Conservation (phyloP, 495 filamentous ascomycete genomes). For the Schizothecium vesticola region DNA sequence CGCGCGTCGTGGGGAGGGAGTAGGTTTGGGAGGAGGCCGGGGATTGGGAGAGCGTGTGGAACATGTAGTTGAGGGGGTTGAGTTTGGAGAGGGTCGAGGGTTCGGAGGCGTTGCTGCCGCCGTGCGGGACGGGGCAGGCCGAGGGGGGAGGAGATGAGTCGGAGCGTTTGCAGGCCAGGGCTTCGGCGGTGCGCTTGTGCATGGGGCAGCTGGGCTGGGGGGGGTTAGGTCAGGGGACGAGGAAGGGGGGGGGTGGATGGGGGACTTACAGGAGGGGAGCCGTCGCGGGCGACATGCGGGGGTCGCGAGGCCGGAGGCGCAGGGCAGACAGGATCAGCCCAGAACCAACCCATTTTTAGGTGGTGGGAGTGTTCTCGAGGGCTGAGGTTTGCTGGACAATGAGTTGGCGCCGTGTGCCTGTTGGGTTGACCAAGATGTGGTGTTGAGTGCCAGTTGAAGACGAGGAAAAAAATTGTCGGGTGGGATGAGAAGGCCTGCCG, state of each 20-base stretch:
- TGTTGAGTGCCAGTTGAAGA: not conserved
- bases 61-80: slow-evolving; percentile 98
- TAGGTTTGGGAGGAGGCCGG: slow-evolving; percentile 66
- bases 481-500: not conserved
- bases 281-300: slow-evolving; percentile 35
- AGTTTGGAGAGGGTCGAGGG: slow-evolving; percentile 60
- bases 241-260: not conserved
- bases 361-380: not conserved
- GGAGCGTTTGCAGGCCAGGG: slow-evolving; percentile 34
- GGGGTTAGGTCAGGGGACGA: slow-evolving; percentile 22
- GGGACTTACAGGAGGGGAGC: slow-evolving; percentile 63
- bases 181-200: slow-evolving; percentile 58
- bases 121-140: slow-evolving; percentile 49
- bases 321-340: slow-evolving; percentile 64
- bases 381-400: not conserved
- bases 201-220: slow-evolving; percentile 81
- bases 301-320: slow-evolving; percentile 14
- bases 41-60: slow-evolving; percentile 71
- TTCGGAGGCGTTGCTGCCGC: slow-evolving; percentile 12
- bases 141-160: slow-evolving; percentile 31
- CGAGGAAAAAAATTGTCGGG: slow-evolving; percentile 16
- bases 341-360: slow-evolving; percentile 90
- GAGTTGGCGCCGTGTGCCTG: not conserved
- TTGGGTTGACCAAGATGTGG: not conserved
- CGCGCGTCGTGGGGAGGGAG: slow-evolving; percentile 68